Percentiles rank a stretch among this genome's conserved stretches.
Conservation (phyloP, 306 rosid species). For the Pyrus pyrifolia region DNA sequence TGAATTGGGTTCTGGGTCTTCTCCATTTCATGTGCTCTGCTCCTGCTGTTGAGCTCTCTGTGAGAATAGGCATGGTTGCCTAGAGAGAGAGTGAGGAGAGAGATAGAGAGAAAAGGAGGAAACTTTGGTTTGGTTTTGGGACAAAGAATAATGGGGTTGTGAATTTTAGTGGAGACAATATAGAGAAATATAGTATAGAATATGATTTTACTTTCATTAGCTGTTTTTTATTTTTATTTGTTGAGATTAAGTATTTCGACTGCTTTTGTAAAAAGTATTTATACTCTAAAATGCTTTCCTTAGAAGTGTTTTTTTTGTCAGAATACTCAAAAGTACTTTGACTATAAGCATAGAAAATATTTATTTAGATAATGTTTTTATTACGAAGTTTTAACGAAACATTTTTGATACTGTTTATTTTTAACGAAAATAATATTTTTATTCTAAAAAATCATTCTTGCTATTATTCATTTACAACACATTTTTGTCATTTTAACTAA, state of each 20-base stretch:
- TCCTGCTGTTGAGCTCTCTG: constrained; percentile 26
- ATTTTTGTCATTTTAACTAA: no score
- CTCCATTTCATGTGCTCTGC: constrained; percentile 58
- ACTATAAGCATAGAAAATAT: no score
- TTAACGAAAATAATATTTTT: no score
- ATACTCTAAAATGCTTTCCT: no score
- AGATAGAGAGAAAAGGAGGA: not conserved
- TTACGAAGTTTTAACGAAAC: no score
- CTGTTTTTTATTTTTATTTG: constrained; percentile 10
- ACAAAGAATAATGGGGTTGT: not conserved
- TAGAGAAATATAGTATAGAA: not conserved
- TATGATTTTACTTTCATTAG: not conserved
- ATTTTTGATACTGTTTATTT: no score
- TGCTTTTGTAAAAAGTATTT: not conserved
- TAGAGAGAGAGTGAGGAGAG: constrained; percentile 10
- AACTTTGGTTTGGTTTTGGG: not conserved
- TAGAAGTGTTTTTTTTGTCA: no score
- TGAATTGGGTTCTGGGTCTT: constrained; percentile 56
- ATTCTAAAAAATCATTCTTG: no score
- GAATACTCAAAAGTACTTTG: no score
- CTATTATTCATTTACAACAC: no score
- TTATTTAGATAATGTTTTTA: no score
- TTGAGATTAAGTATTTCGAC: not conserved
- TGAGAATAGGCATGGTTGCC: constrained; percentile 47
- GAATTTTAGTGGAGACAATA: not conserved